Base-by-base conservation (phyloP, 805 yeast genomes). In the Suhomyces emberorum region DNA sequence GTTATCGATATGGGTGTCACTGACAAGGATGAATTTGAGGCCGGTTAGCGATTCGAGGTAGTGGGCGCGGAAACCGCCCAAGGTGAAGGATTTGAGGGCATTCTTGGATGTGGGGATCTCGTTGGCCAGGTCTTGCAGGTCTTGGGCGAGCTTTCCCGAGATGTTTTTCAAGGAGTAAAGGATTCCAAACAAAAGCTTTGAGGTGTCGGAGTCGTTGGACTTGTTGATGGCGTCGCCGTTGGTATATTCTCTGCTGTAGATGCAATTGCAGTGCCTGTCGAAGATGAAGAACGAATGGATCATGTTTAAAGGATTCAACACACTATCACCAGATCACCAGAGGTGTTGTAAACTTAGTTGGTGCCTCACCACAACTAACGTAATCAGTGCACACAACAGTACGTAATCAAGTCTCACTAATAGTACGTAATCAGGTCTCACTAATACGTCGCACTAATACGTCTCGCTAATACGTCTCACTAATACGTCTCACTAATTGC, bases 251-350 rank as follows among this genome's bases (percentile, higher is more conserved):
- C 95, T 69, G 44, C 77, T 76, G 61, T 77, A 91, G 14, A 91
- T 79, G 59, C 98, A 89, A 44, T 83, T 65, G 61, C 97, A 86
- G 62, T 91, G 97, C 55, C 93, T 75, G 57, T 91, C 97, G 55
- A 83, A 91, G 37, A 91, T 77, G 85, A 88, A 86, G 54, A 89
- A 83, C 8, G 96, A 85, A 63, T 82, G 81, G 30, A 88, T 79
- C 26, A 84, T 76, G n/a, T 10, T 24, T 31, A 15, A 15, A 15
- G n/a, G 20, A 16, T 22, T 12, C 11, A 21, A 31, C n/a, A 30
- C 25, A 25, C n/a, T n/a, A n/a, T n/a, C n/a, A n/a, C n/a, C n/a
- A n/a, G n/a, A n/a, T n/a, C n/a, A n/a, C n/a, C n/a, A n/a, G n/a
- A n/a, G n/a, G n/a, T n/a, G n/a, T n/a, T n/a, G n/a, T n/a, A n/a